Evolutionary conservation across 2,329 filamentous ascomycete genomes (phyloP).

Genomic region (Pseudofabraea citricarpa): DNA sequence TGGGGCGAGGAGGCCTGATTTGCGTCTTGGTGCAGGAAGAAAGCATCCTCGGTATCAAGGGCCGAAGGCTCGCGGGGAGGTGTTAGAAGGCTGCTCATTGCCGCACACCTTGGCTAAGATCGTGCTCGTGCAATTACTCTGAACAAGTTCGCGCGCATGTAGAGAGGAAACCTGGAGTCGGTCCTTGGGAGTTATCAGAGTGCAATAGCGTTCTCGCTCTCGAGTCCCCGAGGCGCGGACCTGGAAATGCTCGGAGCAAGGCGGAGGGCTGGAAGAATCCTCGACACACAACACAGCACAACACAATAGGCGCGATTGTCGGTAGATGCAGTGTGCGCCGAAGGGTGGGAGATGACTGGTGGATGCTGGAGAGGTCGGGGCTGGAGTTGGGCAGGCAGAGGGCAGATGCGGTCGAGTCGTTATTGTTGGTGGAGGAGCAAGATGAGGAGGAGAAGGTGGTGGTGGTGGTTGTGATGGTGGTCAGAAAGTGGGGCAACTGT

Average conservation of each 20-base stretch:
- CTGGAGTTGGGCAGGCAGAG: neutral
- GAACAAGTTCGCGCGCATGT: slow-evolving; percentile 1
- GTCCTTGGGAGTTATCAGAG: neutral
- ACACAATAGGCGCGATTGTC: neutral
- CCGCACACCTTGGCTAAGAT: too few species aligned
- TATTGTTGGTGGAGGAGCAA: neutral
- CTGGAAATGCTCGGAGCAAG: neutral
- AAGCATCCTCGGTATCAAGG: slow-evolving; percentile 7
- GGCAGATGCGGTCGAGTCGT: neutral
- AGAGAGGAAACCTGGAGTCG: neutral
- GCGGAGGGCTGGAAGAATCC: neutral
- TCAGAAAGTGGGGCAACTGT: neutral
- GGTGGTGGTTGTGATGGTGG: neutral
- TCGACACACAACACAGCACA: neutral
- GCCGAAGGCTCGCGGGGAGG: slow-evolving; percentile 17
- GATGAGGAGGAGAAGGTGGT: neutral
- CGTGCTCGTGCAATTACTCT: slow-evolving; percentile 13
- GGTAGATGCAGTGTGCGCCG: neutral
- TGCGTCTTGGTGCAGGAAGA: slow-evolving; percentile 8
- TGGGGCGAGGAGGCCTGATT: neutral
- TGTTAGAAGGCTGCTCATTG: slow-evolving; percentile 22
- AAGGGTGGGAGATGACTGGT: neutral
- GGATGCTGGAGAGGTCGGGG: neutral
- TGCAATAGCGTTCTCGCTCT: too few species aligned
- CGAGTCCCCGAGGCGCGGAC: too few species aligned